Evolutionary conservation across 352 stramenopile species (phyloP), one percentile per base, ranked within the genome.

Genomic region (Blastocystis sp.): DNA sequence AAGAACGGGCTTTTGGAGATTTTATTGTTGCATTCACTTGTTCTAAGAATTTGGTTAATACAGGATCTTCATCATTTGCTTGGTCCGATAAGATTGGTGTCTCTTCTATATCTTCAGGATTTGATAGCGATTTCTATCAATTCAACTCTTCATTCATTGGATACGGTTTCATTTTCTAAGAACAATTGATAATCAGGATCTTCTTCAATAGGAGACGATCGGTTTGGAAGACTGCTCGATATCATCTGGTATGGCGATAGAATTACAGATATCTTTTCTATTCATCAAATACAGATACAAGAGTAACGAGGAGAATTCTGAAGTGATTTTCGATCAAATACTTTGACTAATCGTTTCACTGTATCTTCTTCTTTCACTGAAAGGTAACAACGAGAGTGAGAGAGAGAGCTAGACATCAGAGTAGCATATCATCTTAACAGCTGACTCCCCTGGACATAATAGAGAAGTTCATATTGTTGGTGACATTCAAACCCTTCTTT

Each of bases 361-460:
- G 21, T n/a, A 7, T 29, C 0, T 11, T 16, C 32, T 3, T 35
- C 24, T 32, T 57, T 37, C 12, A 83, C 57, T 27, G n/a, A 21
- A 52, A 83, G 46, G 29, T 83, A 83, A 37, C 71, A 57, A 7
- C 71, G 35, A 19, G 71, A 83, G 66, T 67, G 65, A 12, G 71
- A 56, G 51, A 83, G 71, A 83, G 71, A 83, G 32, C 71, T 83
- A 83, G 6, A 67, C 5, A 21, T 46, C 14, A 83, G 6, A 65
- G 24, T 16, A 42, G 6, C 14, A 52, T 11, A 24, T 51, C 16
- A 66, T 63, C 11, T 27, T 19, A 35, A 83, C 71, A 83, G 58
- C 21, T 29, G 71, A 66, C 65, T 83, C 65, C 71, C 71, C 37
- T 83, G 71, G 29, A 83, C 71, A 46, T 83, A 83, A 54, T 83